Conservation (phyloP, 2,329 filamentous ascomycete species). For the Fusarium sp. region DNA sequence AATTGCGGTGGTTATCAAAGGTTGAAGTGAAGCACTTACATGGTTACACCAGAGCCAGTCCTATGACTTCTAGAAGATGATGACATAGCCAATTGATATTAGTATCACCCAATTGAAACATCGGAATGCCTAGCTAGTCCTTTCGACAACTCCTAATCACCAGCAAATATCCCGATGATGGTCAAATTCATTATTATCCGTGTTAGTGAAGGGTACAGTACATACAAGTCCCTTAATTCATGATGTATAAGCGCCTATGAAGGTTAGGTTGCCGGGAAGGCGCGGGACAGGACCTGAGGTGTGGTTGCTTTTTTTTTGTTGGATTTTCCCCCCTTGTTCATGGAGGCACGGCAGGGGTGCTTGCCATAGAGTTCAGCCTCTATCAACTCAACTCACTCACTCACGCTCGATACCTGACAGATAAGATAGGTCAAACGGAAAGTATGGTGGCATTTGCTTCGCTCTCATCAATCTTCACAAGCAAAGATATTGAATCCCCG, state of each 20-base stretch:
- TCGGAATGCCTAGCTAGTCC: not conserved
- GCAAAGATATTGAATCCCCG: slow-evolving; percentile 22
- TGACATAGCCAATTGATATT: not conserved
- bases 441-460: not conserved
- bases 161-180: slow-evolving; percentile 7
- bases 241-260: slow-evolving; percentile 15
- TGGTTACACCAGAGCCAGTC: no score
- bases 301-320: slow-evolving; percentile 22
- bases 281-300: slow-evolving; percentile 8
- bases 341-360: slow-evolving; percentile 35
- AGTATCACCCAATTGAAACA: not conserved
- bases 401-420: not conserved
- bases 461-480: slow-evolving; percentile 40
- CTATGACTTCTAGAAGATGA: not conserved
- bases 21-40: slow-evolving; percentile 8
- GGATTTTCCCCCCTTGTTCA: slow-evolving; percentile 38
- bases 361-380: slow-evolving; percentile 29
- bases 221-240: slow-evolving; percentile 14
- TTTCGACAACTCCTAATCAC: not conserved
- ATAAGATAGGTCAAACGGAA: not conserved
- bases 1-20: slow-evolving; percentile 24
- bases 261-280: slow-evolving; percentile 18
- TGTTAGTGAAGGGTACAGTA: slow-evolving; percentile 5
- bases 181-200: not conserved
- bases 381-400: not conserved